Percentiles rank a stretch among this genome's conserved stretches.
Evolutionary conservation across 495 filamentous ascomycete genomes (phyloP).

Genomic region (Podospora appendiculata): DNA sequence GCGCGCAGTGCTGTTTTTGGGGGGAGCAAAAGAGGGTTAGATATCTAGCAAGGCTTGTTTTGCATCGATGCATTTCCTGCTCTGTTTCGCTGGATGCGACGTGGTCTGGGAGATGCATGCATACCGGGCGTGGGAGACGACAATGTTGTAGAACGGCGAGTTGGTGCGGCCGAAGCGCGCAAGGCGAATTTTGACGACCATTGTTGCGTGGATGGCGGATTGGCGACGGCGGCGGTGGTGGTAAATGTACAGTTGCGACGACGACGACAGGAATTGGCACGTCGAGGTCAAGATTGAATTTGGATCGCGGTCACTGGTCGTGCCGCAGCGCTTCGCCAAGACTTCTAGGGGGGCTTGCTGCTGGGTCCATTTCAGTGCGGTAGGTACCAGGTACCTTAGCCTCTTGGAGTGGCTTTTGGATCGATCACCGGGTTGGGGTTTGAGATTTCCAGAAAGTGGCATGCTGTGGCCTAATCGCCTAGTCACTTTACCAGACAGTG

Average conservation of each 20-base stretch:
- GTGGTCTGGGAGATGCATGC: constrained; percentile 5
- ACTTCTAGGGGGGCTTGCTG: too few species aligned
- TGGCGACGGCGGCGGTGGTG: neutral
- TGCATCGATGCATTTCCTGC: neutral
- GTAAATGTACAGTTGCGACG: neutral
- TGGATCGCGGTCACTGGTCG: too few species aligned
- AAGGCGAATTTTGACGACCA: constrained; percentile 91
- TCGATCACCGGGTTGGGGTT: too few species aligned
- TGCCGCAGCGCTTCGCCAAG: too few species aligned
- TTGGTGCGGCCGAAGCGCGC: constrained; percentile 88
- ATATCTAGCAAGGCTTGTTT: neutral
- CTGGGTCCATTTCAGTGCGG: too few species aligned
- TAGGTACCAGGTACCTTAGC: too few species aligned
- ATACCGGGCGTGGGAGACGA: constrained; percentile 92
- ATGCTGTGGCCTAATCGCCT: too few species aligned
- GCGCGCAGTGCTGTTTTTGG: constrained; percentile 55
- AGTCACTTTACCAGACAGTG: too few species aligned
- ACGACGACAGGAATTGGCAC: neutral
- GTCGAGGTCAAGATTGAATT: too few species aligned
- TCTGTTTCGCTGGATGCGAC: neutral
- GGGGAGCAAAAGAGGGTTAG: too few species aligned
- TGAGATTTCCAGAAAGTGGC: too few species aligned
- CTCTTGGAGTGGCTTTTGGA: too few species aligned
- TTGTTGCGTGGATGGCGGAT: constrained; percentile 27
- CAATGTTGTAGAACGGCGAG: constrained; percentile 90